Conservation (phyloP, 805 yeast genomes). For the Myxozyma neotropica region DNA sequence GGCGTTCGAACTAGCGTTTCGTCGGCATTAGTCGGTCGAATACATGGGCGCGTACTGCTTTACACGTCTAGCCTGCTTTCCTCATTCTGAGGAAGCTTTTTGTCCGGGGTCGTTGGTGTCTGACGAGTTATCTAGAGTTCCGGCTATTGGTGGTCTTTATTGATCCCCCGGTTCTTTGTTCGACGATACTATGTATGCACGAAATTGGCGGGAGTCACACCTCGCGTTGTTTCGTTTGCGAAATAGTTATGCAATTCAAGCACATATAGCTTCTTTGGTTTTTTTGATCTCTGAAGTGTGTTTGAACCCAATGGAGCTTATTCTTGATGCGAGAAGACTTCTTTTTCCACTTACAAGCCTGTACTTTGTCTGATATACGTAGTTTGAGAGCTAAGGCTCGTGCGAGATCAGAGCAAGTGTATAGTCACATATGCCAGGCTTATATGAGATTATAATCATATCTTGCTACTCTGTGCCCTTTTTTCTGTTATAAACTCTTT, state of each 20-base stretch:
- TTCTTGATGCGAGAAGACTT: constrained; percentile 35
- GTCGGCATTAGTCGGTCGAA: background rate
- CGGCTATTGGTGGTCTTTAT: constrained; percentile 2
- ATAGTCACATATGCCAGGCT: constrained; percentile 39
- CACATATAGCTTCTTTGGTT: background rate
- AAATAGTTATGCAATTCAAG: constrained; percentile 43
- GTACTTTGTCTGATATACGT: constrained; percentile 25
- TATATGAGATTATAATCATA: background rate
- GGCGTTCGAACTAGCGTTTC: constrained; percentile 4
- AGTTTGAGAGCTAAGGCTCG: constrained; percentile 5
- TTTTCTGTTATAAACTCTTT: background rate
- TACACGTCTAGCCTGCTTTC: background rate
- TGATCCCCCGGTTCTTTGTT: constrained; percentile 13
- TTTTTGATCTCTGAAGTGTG: background rate
- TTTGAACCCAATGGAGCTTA: constrained; percentile 46
- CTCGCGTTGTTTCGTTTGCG: constrained; percentile 10
- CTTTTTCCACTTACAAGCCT: constrained; percentile 22
- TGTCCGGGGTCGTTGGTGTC: constrained; percentile 18
- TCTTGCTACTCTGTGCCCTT: background rate
- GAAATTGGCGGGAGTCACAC: background rate
- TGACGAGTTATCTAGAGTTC: background rate
- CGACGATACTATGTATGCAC: constrained; percentile 16
- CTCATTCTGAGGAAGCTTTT: background rate
- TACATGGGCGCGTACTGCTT: constrained; percentile 8
- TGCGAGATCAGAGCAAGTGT: constrained; percentile 6